A percentile compares a stretch with the other conserved stretches of the same genome.
These are phyloP conservation scores for Neofusicoccum umdonicola DNA, from an alignment of 2,329 filamentous ascomycete genomes.

Conservation along the genomic window DNA sequence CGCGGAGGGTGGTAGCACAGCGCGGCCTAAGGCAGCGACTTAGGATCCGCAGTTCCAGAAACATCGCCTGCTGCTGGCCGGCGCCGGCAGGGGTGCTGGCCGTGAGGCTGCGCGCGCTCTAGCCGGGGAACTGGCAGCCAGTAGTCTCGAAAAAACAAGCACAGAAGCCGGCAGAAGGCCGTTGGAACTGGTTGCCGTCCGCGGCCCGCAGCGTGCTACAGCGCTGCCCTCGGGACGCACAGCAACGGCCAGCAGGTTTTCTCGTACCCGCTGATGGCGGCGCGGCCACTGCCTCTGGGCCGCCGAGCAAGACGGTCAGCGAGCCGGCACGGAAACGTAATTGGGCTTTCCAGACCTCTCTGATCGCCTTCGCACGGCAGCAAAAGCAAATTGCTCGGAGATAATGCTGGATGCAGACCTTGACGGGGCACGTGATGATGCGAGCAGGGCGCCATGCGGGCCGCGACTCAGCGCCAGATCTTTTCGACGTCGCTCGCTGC, in stretches of 20 bases:
- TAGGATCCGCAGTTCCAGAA: background rate
- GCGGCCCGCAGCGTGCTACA: conserved; percentile 10
- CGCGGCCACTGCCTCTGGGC: background rate
- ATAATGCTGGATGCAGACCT: background rate
- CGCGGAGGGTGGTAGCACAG: conserved; percentile 8
- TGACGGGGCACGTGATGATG: background rate
- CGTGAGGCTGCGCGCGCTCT: background rate
- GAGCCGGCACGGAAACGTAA: conserved; percentile 3
- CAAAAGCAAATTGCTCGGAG: conserved; percentile 16
- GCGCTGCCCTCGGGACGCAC: background rate
- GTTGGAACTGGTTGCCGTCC: conserved; percentile 4
- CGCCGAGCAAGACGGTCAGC: background rate
- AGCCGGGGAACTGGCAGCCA: conserved; percentile 1
- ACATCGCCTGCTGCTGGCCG: background rate
- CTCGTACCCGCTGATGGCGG: background rate
- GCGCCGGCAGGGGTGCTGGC: background rate
- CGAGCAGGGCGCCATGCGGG: conserved; percentile 8
- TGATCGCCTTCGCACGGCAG: conserved; percentile 5
- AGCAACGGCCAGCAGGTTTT: conserved; percentile 11
- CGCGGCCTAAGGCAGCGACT: conserved; percentile 12
- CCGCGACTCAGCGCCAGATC: conserved; percentile 8
- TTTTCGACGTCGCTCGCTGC: background rate
- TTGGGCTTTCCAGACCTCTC: background rate
- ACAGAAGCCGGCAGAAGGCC: conserved; percentile 1
- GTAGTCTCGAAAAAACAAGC: background rate